Conservation (phyloP, 495 filamentous ascomycete species). For the Aspergillus heteromorphus region DNA sequence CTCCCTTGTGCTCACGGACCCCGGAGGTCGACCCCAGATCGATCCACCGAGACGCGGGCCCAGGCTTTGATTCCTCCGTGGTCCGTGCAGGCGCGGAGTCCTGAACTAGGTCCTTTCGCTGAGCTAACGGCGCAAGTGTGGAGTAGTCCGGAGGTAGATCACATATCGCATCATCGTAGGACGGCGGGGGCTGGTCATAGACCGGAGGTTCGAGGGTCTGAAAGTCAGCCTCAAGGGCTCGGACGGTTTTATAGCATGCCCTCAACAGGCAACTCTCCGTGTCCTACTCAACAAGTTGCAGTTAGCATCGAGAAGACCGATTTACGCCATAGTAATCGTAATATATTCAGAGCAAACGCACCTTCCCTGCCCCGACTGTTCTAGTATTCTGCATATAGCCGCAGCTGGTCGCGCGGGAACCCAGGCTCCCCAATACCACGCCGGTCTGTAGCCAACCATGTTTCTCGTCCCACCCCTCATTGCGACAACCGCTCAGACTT, state of each 20-base stretch:
- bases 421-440: no score
- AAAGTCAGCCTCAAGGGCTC: conserved; percentile 15
- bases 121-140: conserved; percentile 24
- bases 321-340: neutral
- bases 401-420: neutral
- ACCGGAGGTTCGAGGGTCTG: conserved; percentile 10
- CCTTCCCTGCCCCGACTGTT: neutral
- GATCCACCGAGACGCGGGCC: conserved; percentile 35
- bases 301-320: neutral
- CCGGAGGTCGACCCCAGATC: conserved; percentile 49
- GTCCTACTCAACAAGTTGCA: neutral
- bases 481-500: neutral
- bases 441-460: neutral
- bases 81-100: conserved; percentile 15
- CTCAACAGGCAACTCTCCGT: neutral
- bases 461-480: neutral
- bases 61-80: conserved; percentile 31
- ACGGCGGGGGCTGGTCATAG: conserved; percentile 33
- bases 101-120: conserved; percentile 12
- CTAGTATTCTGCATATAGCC: neutral
- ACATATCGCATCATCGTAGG: conserved; percentile 38
- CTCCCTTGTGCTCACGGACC: conserved; percentile 44
- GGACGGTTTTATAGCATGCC: neutral
- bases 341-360: neutral
- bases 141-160: conserved; percentile 43